Base-by-base conservation (phyloP, 441 rosid species). In the Pelargonium citronellum region DNA sequence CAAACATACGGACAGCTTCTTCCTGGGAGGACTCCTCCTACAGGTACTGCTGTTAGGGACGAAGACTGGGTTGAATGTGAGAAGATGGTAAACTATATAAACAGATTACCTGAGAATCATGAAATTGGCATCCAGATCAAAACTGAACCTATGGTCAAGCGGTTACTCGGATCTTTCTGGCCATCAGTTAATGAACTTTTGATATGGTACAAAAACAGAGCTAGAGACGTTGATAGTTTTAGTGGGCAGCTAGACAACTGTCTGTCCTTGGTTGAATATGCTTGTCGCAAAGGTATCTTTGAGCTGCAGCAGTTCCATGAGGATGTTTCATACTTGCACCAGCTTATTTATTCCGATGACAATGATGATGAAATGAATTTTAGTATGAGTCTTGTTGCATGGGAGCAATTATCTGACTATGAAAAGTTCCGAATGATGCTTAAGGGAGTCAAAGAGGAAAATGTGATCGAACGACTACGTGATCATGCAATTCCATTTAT, bases 41-140 rank as follows among this genome's bases (percentile, higher is more conserved):
- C 84, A 55, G 87, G 77, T 77, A 82, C 81, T 80, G 84, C 85
- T 63, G 81, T 91, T 78, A 92, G 99, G 82, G 91, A 88, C 84
- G 96, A 87, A 81, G 99, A 95, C 83, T 95, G 99, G 99, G 89
- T 95, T 84, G 99, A 95, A 84, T 88, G 97, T 77, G 93, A 86
- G 78, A 84, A 77, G 81, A 89, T 87, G 97, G 83, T 85, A 34
- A 77, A 57, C 58, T 92, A 79, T 79, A 82, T 92, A 12, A 84
- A 77, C 49, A 85, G 71, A 66, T 74, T 86, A 73, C 90, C 91
- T n/a, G 83, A 78, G 77, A 83, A 77, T 74, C 75, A 74, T 67
- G 87, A 86, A 76, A 81, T 75, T 17, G 77, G 67, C 64, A 66
- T 74, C 73, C 88, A 79, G 76, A 79, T 88, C 72, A 85, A 86